Conservation (phyloP, 2,329 filamentous ascomycete species). For the Xylaria sp. region DNA sequence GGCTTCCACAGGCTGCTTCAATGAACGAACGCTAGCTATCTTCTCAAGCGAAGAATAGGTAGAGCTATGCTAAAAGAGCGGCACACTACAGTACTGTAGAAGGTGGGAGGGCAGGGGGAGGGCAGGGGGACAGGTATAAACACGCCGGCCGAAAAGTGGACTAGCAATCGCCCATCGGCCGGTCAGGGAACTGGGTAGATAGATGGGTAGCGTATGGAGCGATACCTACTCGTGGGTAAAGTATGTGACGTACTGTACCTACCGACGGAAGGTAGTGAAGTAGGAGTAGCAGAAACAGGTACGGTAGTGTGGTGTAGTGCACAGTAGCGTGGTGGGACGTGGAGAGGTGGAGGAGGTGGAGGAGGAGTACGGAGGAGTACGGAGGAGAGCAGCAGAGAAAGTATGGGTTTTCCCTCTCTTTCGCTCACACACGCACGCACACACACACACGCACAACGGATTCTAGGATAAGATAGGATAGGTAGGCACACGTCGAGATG, state of each 20-base stretch:
- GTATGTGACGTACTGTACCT: neutral
- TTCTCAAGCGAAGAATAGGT: slow-evolving; percentile 14
- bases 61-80: slow-evolving; percentile 13
- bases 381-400: neutral
- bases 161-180: slow-evolving; percentile 18
- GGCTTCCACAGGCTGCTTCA: slow-evolving; percentile 4
- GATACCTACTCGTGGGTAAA: no score
- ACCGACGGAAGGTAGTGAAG: no score
- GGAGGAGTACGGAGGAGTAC: neutral
- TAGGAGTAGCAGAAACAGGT: neutral
- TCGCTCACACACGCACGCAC: no score
- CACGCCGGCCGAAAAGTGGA: slow-evolving; percentile 25
- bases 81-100: neutral
- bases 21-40: slow-evolving; percentile 12
- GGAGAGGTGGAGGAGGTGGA: slow-evolving; percentile 1
- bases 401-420: no score
- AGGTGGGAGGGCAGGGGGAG: slow-evolving; percentile 17
- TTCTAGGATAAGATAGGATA: no score
- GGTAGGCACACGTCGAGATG: no score
- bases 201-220: neutral
- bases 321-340: neutral
- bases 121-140: slow-evolving; percentile 16
- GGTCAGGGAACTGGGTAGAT: neutral
- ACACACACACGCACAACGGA: no score
- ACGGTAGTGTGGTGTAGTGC: neutral